phyloP scores from a whole-genome alignment of 768 basidiomycete genomes.

The Coprinellus aureogranulatus region DNA sequence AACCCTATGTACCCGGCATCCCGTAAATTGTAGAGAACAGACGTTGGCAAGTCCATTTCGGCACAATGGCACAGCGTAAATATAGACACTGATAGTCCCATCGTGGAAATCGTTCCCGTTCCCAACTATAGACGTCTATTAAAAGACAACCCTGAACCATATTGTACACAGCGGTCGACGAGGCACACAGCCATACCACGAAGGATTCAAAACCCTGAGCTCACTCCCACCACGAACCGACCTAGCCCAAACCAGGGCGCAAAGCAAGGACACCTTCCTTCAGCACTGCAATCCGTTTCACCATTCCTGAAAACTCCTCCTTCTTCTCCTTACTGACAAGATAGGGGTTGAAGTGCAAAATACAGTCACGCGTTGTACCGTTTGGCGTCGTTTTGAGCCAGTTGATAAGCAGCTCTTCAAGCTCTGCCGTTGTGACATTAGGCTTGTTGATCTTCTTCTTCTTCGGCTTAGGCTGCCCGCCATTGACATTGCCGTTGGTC shows the following conservation, averaged over 20 bases:
- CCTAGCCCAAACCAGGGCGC: constrained; percentile 24
- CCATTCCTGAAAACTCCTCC: constrained; percentile 70
- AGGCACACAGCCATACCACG: too few species aligned
- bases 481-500: constrained; percentile 14
- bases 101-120: too few species aligned
- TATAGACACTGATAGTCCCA: too few species aligned
- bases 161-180: too few species aligned
- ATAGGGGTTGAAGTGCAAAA: constrained; percentile 75
- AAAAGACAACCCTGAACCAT: too few species aligned
- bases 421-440: constrained; percentile 47
- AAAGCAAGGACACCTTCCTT: constrained; percentile 64
- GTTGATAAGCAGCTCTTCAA: constrained; percentile 68
- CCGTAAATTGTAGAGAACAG: too few species aligned
- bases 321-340: constrained; percentile 69
- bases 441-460: constrained; percentile 55
- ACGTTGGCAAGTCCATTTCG: too few species aligned
- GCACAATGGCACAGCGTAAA: too few species aligned
- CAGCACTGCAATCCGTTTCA: constrained; percentile 75
- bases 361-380: constrained; percentile 76
- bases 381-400: constrained; percentile 71
- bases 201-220: too few species aligned
- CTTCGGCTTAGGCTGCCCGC: constrained; percentile 35
- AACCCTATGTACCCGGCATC: too few species aligned
- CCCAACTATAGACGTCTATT: too few species aligned
- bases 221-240: background rate